A percentile compares a stretch with the other conserved stretches of the same genome.
These are phyloP conservation scores for Cynara cardunculus DNA, from an alignment of 129 eudicot genomes.

Conservation along the genomic window DNA sequence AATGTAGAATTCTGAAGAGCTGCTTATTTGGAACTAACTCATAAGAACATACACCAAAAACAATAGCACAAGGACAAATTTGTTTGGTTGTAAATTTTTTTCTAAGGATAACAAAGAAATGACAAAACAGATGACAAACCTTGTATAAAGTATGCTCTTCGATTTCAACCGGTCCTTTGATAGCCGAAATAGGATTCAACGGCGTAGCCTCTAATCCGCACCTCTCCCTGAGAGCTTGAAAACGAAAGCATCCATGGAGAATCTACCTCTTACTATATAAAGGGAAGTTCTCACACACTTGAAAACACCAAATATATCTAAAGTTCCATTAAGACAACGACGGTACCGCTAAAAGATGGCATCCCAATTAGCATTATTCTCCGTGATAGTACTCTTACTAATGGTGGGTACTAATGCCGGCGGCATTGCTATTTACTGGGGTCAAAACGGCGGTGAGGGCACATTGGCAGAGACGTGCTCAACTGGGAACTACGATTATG, in stretches of 20 bases:
- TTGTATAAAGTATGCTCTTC: not conserved
- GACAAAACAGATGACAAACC: not conserved
- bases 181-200: not conserved
- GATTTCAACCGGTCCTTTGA: not conserved
- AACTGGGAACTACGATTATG: conserved; percentile 27
- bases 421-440: conserved; percentile 43
- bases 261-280: not conserved
- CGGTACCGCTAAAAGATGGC: not conserved
- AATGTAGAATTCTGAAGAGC: not conserved
- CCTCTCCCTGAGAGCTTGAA: not conserved
- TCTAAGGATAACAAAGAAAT: not conserved
- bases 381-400: not conserved
- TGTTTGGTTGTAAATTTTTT: not conserved
- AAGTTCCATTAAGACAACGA: no score
- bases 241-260: not conserved
- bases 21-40: not conserved
- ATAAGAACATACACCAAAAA: not conserved
- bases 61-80: not conserved
- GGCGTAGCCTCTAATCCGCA: not conserved
- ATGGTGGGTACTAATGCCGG: conserved; percentile 20
- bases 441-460: conserved; percentile 42
- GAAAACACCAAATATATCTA: not conserved
- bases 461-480: conserved; percentile 34
- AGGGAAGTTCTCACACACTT: not conserved
- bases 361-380: not conserved